Percentiles rank a stretch among this genome's conserved stretches.
phyloP scores from a whole-genome alignment of 2,329 filamentous ascomycete genomes.

The Aspergillus hiratsukae region DNA sequence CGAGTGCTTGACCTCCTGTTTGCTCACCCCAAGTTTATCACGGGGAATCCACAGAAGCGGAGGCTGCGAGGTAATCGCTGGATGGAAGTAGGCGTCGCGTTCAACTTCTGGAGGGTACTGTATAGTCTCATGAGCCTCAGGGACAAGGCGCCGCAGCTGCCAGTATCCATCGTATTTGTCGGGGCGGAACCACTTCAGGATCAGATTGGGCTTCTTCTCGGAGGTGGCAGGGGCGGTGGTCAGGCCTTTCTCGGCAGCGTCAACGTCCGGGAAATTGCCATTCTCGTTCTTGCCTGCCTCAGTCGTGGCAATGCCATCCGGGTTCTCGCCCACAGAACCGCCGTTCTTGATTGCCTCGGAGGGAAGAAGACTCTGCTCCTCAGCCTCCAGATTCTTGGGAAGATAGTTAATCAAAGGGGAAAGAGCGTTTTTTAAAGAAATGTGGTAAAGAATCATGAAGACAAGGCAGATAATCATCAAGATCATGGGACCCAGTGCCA shows the following conservation, averaged over 20 bases:
- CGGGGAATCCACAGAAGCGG: constrained; percentile 82
- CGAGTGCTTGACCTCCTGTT: constrained; percentile 72
- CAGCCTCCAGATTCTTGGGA: constrained; percentile 65
- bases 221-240: constrained; percentile 16
- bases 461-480: constrained; percentile 73
- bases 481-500: constrained; percentile 63
- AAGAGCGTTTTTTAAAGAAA: constrained; percentile 66
- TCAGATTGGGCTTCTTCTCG: constrained; percentile 31
- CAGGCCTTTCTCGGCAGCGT: constrained; percentile 36
- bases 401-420: constrained; percentile 73
- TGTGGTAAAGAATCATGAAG: constrained; percentile 71
- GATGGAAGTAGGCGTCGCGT: constrained; percentile 68
- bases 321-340: constrained; percentile 18
- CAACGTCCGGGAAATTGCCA: constrained; percentile 26
- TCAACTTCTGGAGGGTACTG: constrained; percentile 60
- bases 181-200: constrained; percentile 64
- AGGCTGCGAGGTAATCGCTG: constrained; percentile 57
- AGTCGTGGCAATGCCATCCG: constrained; percentile 13
- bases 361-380: constrained; percentile 48
- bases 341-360: constrained; percentile 23
- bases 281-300: constrained; percentile 11
- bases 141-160: constrained; percentile 65
- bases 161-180: constrained; percentile 71
- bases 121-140: constrained; percentile 51
- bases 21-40: constrained; percentile 68